Evolutionary conservation across 306 rosid species (phyloP).

Genomic region (Acmispon strigosus): DNA sequence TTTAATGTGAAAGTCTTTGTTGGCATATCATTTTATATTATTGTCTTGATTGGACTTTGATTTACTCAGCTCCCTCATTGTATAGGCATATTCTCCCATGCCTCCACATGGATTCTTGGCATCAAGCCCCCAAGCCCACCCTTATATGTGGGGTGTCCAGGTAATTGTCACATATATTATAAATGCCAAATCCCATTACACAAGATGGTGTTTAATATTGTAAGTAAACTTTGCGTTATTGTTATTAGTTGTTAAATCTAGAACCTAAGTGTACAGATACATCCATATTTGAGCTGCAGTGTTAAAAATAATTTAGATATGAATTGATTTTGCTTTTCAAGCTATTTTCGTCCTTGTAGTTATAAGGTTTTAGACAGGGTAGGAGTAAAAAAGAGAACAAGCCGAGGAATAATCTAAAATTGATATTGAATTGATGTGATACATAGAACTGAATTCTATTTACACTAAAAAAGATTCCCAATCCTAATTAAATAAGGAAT

Average conservation of each 20-base stretch:
- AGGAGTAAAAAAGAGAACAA: background rate
- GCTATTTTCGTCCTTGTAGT: background rate
- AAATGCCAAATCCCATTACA: background rate
- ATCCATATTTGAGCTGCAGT: conserved; percentile 1
- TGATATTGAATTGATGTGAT: background rate
- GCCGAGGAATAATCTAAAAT: background rate
- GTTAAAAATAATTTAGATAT: background rate
- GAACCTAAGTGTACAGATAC: background rate
- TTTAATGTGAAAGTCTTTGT: conserved; percentile 15
- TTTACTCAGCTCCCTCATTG: conserved; percentile 2
- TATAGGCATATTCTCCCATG: conserved; percentile 86
- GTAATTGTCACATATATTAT: conserved; percentile 26
- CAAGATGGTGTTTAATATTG: background rate
- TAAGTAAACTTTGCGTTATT: background rate
- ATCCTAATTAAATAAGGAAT: background rate
- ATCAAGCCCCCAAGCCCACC: conserved; percentile 91
- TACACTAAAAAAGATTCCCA: background rate
- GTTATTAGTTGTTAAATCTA: background rate
- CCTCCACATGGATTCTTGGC: conserved; percentile 96
- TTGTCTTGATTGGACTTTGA: conserved; percentile 28
- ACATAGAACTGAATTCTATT: background rate
- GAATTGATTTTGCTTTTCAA: background rate
- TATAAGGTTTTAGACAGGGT: background rate
- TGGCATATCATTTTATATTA: conserved; percentile 13
- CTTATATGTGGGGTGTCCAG: conserved; percentile 99